These are phyloP conservation scores for Phytopythium ostracodes DNA, from an alignment of 352 stramenopile genomes.

Conservation along the genomic window DNA sequence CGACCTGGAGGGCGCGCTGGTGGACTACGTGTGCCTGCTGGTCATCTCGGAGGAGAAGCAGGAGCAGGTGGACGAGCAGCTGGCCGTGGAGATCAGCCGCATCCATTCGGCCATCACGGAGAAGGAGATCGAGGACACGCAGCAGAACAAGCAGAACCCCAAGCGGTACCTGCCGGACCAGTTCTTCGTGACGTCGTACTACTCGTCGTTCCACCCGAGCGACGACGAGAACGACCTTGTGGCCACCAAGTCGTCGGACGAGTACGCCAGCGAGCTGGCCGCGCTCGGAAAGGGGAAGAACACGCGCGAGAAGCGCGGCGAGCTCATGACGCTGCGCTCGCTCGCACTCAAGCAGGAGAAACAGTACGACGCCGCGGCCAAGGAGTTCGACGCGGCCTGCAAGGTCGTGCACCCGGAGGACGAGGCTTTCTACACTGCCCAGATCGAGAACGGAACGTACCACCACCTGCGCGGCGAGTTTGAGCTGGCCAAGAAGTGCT, in stretches of 20 bases:
- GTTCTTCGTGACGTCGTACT: conserved; percentile 86
- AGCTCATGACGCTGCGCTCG: conserved; percentile 58
- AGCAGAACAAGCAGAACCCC: conserved; percentile 57
- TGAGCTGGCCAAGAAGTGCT: conserved; percentile 54
- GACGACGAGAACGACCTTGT: conserved; percentile 72
- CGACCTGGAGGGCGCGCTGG: conserved; percentile 54
- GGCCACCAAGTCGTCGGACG: conserved; percentile 43
- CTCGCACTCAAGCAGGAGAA: conserved; percentile 62
- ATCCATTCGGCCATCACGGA: conserved; percentile 71
- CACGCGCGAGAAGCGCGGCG: conserved; percentile 28
- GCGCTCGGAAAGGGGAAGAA: conserved; percentile 28
- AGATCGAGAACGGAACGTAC: conserved; percentile 76
- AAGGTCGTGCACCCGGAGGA: conserved; percentile 44
- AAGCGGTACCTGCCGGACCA: conserved; percentile 65
- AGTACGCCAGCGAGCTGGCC: conserved; percentile 55
- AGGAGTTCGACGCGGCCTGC: conserved; percentile 54
- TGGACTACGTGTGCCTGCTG: conserved; percentile 78
- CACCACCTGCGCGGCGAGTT: conserved; percentile 77
- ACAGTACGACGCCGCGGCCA: conserved; percentile 58
- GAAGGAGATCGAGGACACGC: conserved; percentile 55
- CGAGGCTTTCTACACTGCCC: conserved; percentile 63
- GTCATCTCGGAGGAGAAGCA: conserved; percentile 78
- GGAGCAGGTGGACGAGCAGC: conserved; percentile 63
- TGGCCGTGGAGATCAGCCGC: conserved; percentile 69
- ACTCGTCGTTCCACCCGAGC: conserved; percentile 78